A percentile compares a stretch with the other conserved stretches of the same genome.
phyloP scores from a whole-genome alignment of 2,329 filamentous ascomycete genomes.

The Fonsecaea multimorphosa region DNA sequence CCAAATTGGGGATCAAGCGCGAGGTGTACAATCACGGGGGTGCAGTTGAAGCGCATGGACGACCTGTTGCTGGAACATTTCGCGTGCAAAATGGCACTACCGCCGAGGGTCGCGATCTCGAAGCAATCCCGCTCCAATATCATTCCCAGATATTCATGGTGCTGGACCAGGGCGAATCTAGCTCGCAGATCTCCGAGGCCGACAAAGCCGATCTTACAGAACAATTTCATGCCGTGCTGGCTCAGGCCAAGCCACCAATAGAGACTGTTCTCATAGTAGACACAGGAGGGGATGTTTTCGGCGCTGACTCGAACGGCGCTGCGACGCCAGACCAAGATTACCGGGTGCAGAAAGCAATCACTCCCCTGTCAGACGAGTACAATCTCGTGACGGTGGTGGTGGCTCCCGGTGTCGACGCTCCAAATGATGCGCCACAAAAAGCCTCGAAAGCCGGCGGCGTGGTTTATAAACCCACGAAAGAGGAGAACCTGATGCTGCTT shows the following conservation, averaged over 20 bases:
- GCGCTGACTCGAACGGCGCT: constrained; percentile 23
- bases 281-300: constrained; percentile 40
- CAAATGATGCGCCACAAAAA: constrained; percentile 32
- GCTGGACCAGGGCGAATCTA: constrained; percentile 37
- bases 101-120: constrained; percentile 37
- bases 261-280: constrained; percentile 37
- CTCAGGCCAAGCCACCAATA: constrained; percentile 20
- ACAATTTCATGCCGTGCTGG: constrained; percentile 35
- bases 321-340: constrained; percentile 38
- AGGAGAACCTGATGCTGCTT: constrained; percentile 34
- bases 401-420: constrained; percentile 38
- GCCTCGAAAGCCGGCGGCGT: constrained; percentile 31
- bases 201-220: constrained; percentile 33
- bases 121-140: constrained; percentile 33
- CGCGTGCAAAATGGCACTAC: constrained; percentile 30
- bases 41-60: constrained; percentile 24
- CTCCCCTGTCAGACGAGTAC: constrained; percentile 19
- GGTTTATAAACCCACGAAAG: constrained; percentile 29
- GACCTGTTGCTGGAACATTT: constrained; percentile 35
- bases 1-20: constrained; percentile 36
- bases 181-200: constrained; percentile 25
- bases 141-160: constrained; percentile 38
- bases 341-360: constrained; percentile 33
- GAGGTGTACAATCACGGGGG: constrained; percentile 39
- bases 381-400: constrained; percentile 37